phyloP scores from a whole-genome alignment of 768 basidiomycete genomes.

The Russula ochroleuca region DNA sequence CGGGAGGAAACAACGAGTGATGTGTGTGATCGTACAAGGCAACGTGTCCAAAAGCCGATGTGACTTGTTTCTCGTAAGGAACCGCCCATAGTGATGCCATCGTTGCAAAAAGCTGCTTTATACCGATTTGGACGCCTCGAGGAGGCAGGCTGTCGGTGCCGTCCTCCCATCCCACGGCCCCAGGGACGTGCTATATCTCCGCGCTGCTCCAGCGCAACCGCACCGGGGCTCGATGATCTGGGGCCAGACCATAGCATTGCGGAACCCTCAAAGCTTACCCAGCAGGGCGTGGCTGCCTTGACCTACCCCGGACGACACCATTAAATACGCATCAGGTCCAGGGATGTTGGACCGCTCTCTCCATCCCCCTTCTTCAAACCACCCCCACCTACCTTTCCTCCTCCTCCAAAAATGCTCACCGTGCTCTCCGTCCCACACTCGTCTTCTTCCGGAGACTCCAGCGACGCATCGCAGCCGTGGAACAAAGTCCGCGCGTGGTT shows the following conservation, averaged over 20 bases:
- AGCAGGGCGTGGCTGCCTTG: slow-evolving; percentile 24
- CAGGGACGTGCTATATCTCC: slow-evolving; percentile 13
- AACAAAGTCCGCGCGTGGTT: slow-evolving; percentile 24
- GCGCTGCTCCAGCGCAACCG: slow-evolving; percentile 22
- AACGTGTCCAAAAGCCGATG: slow-evolving; percentile 23
- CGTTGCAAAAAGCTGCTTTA: slow-evolving; percentile 3
- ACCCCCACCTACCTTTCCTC: background rate
- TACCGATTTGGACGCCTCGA: slow-evolving; percentile 25
- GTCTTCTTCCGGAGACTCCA: slow-evolving; percentile 5
- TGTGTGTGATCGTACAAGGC: slow-evolving; percentile 23
- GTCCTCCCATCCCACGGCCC: slow-evolving; percentile 16
- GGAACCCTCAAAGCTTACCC: slow-evolving; percentile 21
- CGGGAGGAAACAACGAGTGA: slow-evolving; percentile 17
- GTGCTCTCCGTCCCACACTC: slow-evolving; percentile 18
- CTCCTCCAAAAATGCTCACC: slow-evolving; percentile 17
- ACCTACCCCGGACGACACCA: slow-evolving; percentile 15
- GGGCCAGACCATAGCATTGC: slow-evolving; percentile 22
- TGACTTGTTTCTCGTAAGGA: slow-evolving; percentile 9
- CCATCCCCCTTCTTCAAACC: background rate
- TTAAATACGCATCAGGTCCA: slow-evolving; percentile 21
- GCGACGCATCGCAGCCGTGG: slow-evolving; percentile 19
- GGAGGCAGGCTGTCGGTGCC: slow-evolving; percentile 13
- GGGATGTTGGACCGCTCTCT: background rate
- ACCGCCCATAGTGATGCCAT: slow-evolving; percentile 22
- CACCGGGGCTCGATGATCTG: slow-evolving; percentile 10